Base-by-base conservation (phyloP, 495 filamentous ascomycete species). In the Daldinia vernicosa region DNA sequence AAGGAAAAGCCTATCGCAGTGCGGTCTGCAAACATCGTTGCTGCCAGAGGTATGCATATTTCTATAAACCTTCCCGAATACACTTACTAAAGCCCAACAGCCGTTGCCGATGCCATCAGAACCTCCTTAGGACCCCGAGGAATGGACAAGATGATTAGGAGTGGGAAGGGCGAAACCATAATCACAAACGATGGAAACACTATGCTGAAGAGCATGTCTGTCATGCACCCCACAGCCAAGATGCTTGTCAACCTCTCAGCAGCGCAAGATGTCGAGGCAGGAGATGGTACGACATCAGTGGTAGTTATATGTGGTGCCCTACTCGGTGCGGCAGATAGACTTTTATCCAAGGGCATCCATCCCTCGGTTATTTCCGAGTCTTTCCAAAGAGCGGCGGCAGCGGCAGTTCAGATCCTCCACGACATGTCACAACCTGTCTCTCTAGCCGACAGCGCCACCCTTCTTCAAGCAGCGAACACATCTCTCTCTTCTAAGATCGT, bases 141-240 rank as follows among this genome's bases (percentile, higher is more conserved):
- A 57, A 97, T 97, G 94, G 95, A 99, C 83, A 99, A 99, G 85
- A 99, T 99, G 95, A 98, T 99, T 70, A 91, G 95, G 88, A 96
- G 92, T 28, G 91, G 93, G 71, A 97, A 93, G 78, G 96, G 96
- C 80, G 90, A 96, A 79, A 98, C 95, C 51, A 95, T 98, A 76
- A 99, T 99, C 81, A 98, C 95, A 72, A 99, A 99, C 84, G 95
- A 99, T 82, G 95, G 95, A 80, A 97, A 95, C 83, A 99, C 95
- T 39, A 98, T 98, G 93, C 83, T 99, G 76, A 95, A 91, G 81
- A 92, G 94, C 85, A 98, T 99, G 95, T 91, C 92, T 72, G 96
- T 99, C 57, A 92, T 98, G 93, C 95, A 99, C 80, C 95, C 95
- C 39, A 94, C 95, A 62, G 95, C 95, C 45, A 95, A 96, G 84